Evolutionary conservation across 345 rosid genomes (phyloP), one percentile per base, ranked within the genome.

Genomic region (Eucalyptus caleyi): DNA sequence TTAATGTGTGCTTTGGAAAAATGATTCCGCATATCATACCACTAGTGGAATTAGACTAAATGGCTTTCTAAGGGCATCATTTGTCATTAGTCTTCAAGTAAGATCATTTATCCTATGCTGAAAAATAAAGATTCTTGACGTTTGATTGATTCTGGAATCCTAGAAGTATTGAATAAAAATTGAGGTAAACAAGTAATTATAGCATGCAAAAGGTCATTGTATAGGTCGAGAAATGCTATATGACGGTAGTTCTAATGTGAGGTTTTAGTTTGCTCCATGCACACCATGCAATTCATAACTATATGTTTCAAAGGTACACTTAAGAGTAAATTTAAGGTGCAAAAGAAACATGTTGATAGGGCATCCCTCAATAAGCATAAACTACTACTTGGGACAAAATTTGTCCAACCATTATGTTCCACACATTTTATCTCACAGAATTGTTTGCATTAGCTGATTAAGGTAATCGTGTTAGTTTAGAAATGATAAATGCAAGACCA

Each of bases 11-110:
- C 0, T 9, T 56, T 56, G 62, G 62, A 6, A 56, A 24, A 56
- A 56, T 56, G 62, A 56, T 56, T 24, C 13, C 2, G 12, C 62
- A 23, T 56, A 56, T 56, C 62, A 56, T 56, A 24, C 62, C 62
- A 4, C 0, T 24, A 56, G 27, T 0, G 13, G 62, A 24, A 56
- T 24, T 9, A 56, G 62, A 24, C 13, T 2, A 56, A 56, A 56
- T 56, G 27, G 62, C 62, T 56, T 56, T 56, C 62, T 24, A 56
- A 56, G 62, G 0, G 6, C 62, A 56, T 56, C 13, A 56, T 56
- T 24, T 56, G 62, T 56, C 62, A 56, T 56, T 56, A 56, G 62
- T 56, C 62, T 56, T 56, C 27, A 24, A 10, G 30, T 23, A 56
- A 56, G 62, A 56, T 56, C 62, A 56, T 56, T 56, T 24, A 56